Evolutionary conservation across 495 filamentous ascomycete genomes (phyloP).

Genomic region (Aspergillus incahuasiensis): DNA sequence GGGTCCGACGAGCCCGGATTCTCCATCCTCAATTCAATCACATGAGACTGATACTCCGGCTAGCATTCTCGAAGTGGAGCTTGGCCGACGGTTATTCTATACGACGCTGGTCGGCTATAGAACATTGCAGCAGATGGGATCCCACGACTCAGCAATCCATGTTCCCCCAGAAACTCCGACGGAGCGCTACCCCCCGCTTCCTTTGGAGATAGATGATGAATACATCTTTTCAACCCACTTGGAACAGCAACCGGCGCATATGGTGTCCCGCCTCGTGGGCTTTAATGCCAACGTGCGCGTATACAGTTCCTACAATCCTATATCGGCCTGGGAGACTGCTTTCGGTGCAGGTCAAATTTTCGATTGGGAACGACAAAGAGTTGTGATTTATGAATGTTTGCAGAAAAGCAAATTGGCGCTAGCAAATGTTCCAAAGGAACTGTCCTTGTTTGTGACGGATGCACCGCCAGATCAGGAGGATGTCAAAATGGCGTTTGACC

Average conservation of each 20-base stretch:
- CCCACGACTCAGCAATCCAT: conserved; percentile 55
- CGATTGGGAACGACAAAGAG: conserved; percentile 69
- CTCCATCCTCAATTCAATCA: conserved; percentile 22
- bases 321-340: conserved; percentile 66
- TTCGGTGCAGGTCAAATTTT: conserved; percentile 65
- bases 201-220: conserved; percentile 73
- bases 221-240: conserved; percentile 62
- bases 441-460: conserved; percentile 43
- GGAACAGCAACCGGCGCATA: conserved; percentile 56
- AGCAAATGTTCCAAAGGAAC: conserved; percentile 54
- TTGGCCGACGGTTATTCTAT: conserved; percentile 77
- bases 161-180: conserved; percentile 66
- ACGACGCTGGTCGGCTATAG: conserved; percentile 62
- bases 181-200: conserved; percentile 75
- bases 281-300: conserved; percentile 75
- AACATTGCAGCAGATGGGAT: conserved; percentile 63
- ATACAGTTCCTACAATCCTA: conserved; percentile 62
- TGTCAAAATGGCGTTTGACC: conserved; percentile 14
- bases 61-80: conserved; percentile 71
- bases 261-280: conserved; percentile 60
- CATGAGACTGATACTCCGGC: conserved; percentile 31
- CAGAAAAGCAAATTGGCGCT: conserved; percentile 56
- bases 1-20: conserved; percentile 24
- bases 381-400: conserved; percentile 56
- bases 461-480: conserved; percentile 11